These are phyloP conservation scores for Telopea speciosissima DNA, from an alignment of 177 flowering plant species.

Conservation along the genomic window DNA sequence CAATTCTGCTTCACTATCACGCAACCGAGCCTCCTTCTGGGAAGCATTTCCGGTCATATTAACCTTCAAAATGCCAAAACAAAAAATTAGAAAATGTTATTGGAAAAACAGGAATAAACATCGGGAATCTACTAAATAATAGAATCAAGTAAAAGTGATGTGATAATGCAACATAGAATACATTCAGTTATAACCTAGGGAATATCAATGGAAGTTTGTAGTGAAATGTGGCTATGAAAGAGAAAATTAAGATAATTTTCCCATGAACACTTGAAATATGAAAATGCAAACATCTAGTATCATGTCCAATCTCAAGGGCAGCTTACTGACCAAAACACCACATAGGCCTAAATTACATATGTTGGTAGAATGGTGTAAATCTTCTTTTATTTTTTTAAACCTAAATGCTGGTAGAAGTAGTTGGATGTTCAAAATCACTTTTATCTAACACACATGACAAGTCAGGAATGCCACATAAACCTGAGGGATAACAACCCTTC, in stretches of 20 bases:
- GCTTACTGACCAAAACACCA: neutral
- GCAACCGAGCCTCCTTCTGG: constrained; percentile 51
- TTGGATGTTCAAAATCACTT: too few species aligned
- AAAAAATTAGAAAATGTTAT: neutral
- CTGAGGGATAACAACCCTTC: neutral
- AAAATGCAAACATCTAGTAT: neutral
- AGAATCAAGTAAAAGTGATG: too few species aligned
- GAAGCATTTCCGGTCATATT: constrained; percentile 57
- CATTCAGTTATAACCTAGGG: too few species aligned
- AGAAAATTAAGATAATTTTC: too few species aligned
- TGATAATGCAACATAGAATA: too few species aligned
- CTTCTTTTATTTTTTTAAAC: too few species aligned
- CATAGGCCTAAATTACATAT: too few species aligned
- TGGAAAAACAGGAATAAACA: neutral
- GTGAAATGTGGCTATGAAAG: too few species aligned
- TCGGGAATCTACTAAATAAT: neutral
- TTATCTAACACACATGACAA: neutral
- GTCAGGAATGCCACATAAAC: neutral
- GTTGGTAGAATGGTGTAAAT: neutral
- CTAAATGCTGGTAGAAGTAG: too few species aligned
- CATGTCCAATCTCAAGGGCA: neutral
- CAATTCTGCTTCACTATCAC: constrained; percentile 59
- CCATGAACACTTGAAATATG: neutral
- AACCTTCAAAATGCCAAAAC: constrained; percentile 39
- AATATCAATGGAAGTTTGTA: too few species aligned